Conservation (phyloP, 176 grass and related monocot genomes). For the Chloris gayana region DNA sequence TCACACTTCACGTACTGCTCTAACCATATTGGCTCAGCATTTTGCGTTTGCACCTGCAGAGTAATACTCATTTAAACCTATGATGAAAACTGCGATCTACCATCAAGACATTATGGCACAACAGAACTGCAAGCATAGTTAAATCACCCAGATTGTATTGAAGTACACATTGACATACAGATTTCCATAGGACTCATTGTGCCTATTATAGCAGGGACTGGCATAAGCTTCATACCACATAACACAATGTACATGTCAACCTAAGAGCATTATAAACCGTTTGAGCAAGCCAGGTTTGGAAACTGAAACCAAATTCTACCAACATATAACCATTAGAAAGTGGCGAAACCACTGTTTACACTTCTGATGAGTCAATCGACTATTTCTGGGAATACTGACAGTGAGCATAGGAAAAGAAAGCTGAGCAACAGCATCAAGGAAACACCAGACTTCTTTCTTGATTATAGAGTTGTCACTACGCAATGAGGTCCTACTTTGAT, state of each 20-base stretch:
- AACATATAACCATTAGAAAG: conserved; percentile 2
- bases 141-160: conserved; percentile 3
- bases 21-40: not conserved
- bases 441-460: not conserved
- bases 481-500: conserved; percentile 19
- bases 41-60: not conserved
- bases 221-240: not conserved
- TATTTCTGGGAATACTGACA: conserved; percentile 10
- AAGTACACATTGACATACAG: conserved; percentile 34
- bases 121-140: not conserved
- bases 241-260: not conserved
- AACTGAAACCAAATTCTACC: conserved; percentile 4
- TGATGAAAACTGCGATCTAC: not conserved
- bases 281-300: not conserved
- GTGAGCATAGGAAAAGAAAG: conserved; percentile 13
- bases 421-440: conserved; percentile 13
- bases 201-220: not conserved
- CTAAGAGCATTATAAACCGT: conserved; percentile 1
- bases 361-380: conserved; percentile 12
- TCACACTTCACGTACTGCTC: not conserved
- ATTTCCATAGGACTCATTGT: conserved; percentile 9
- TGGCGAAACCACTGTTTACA: not conserved
- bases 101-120: not conserved
- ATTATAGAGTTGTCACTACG: not conserved
- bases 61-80: not conserved